phyloP scores from a whole-genome alignment of 805 yeast genomes.

The Suhomyces pyralidae region DNA sequence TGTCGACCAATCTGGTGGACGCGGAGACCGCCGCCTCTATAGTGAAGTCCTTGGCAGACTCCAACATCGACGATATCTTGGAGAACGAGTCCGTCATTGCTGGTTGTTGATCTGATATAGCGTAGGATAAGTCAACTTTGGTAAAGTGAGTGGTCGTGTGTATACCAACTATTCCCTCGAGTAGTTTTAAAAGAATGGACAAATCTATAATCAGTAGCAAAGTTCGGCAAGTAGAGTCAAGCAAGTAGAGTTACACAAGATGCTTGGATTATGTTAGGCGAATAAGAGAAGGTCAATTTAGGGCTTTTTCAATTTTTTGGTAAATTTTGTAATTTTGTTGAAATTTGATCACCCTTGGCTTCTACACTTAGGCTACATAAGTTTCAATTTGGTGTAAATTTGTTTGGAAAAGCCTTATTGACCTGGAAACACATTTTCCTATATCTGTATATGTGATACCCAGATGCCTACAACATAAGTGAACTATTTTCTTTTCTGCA shows the following conservation, averaged over 20 bases:
- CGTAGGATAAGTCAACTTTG: not conserved
- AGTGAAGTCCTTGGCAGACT: conserved; percentile 75
- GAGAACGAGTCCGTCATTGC: conserved; percentile 49
- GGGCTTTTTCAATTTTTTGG: not conserved
- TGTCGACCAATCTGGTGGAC: conserved; percentile 60
- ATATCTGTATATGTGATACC: too few species aligned
- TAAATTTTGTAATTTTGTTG: not conserved
- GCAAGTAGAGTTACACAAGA: not conserved
- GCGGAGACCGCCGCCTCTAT: conserved; percentile 83
- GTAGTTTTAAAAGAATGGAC: not conserved
- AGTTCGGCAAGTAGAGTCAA: not conserved
- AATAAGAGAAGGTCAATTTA: not conserved
- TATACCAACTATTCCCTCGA: not conserved
- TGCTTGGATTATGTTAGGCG: not conserved
- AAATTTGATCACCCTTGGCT: too few species aligned
- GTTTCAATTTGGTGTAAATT: too few species aligned
- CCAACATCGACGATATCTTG: conserved; percentile 66
- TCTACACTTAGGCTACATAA: not conserved
- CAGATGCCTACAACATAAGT: not conserved
- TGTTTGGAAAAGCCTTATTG: too few species aligned
- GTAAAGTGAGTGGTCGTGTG: not conserved
- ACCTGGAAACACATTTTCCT: too few species aligned
- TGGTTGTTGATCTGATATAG: not conserved
- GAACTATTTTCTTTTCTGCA: not conserved
- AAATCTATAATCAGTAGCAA: not conserved